Conservation (phyloP, 2,329 filamentous ascomycete genomes). For the Diaporthe capsici region DNA sequence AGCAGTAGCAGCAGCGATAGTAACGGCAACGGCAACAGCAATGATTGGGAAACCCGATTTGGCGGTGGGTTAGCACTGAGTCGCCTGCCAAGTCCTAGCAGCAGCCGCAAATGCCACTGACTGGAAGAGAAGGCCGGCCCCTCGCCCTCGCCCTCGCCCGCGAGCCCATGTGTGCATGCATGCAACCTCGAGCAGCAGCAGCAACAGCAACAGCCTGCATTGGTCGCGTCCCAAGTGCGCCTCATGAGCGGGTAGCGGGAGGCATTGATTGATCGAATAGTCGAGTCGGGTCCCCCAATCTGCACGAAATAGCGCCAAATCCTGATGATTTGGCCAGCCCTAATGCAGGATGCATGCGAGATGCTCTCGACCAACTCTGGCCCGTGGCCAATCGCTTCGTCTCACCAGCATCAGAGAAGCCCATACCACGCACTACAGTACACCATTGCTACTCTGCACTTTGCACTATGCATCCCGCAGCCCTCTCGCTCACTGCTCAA, state of each 20-base stretch:
- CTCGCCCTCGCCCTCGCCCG: background rate
- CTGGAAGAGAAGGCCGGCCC: background rate
- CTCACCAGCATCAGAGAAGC: background rate
- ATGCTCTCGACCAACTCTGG: constrained; percentile 29
- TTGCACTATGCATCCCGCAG: constrained; percentile 3
- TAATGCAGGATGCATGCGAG: constrained; percentile 33
- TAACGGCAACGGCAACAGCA: background rate
- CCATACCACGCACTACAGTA: constrained; percentile 15
- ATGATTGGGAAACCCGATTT: background rate
- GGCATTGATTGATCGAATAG: constrained; percentile 33
- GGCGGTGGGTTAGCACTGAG: constrained; percentile 3
- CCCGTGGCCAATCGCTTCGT: constrained; percentile 29
- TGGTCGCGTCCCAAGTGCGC: constrained; percentile 26
- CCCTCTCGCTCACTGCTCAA: background rate
- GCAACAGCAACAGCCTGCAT: constrained; percentile 12
- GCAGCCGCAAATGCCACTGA: constrained; percentile 9
- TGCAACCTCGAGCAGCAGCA: background rate
- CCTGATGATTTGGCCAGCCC: constrained; percentile 33
- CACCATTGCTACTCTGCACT: background rate
- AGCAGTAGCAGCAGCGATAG: background rate
- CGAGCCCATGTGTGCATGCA: background rate
- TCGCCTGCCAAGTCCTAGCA: constrained; percentile 1
- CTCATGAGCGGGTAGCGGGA: constrained; percentile 28
- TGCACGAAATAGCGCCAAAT: constrained; percentile 34
- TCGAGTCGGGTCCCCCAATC: constrained; percentile 26